Evolutionary conservation across 169 alveolate genomes (phyloP), one percentile per base, ranked within the genome.

Genomic region (Plasmodium blacklocki): DNA sequence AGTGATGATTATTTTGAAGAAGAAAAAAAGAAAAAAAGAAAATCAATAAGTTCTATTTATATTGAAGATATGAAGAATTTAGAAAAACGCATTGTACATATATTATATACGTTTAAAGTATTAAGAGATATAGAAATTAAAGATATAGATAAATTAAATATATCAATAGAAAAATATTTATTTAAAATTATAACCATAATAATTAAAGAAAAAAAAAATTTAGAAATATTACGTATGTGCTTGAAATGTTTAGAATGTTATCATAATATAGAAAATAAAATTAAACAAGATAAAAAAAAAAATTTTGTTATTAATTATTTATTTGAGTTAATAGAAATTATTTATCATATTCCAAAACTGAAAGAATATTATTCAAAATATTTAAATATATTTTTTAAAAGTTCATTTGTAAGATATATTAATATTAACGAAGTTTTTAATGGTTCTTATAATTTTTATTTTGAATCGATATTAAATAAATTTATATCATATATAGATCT

Each of bases 191-290:
- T 80, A 47, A 67, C 11, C n/a, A 80, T 80, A 3, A 8, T 80
- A 52, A 54, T 67, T 15, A 80, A 64, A 58, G 75, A 80, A 67
- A 56, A 59, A 23, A 80, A 67, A 67, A 80, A 80, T 49, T 66
- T 49, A 26, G 83, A 80, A 11, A 21, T 66, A 4, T 52, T 80
- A 67, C 32, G 68, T 14, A 54, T 52, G 19, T 32, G 47, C 8
- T 15, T 80, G 56, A 80, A 67, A 80, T 80, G 90, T 52, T 80
- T 80, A 54, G 83, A 80, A 60, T 43, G 56, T 80, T 80, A 80
- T 67, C 66, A 67, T 47, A 67, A 18, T 18, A 21, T 80, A 5
- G 90, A 80, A 54, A 64, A 29, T 54, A 52, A 59, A 80, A 39
- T 67, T 52, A 32, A 4, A 32, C 45, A 32, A 32, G n/a, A n/a